phyloP scores from a whole-genome alignment of 352 stramenopile species.

The Globisporangium solare region DNA sequence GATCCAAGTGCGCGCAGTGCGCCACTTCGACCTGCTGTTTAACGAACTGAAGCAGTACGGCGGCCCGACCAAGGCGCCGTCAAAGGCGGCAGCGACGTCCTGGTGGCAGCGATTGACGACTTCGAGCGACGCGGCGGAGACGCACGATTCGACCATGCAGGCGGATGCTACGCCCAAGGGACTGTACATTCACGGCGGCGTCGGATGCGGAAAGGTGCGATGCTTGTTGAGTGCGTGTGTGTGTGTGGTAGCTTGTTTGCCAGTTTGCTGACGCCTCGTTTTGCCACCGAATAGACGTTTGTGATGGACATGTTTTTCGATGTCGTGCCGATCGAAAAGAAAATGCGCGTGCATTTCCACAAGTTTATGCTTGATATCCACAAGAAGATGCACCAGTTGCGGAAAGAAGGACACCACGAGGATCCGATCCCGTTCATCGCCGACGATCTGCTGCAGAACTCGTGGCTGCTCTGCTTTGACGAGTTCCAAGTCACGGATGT shows the following conservation, averaged over 20 bases:
- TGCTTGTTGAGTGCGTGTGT: no score
- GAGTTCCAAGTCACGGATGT: constrained; percentile 99
- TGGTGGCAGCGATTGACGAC: constrained; percentile 65
- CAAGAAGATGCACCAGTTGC: constrained; percentile 91
- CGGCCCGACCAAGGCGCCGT: constrained; percentile 20
- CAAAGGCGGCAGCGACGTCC: constrained; percentile 13
- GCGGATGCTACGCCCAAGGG: constrained; percentile 72
- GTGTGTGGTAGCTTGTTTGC: no score
- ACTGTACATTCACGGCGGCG: constrained; percentile 95
- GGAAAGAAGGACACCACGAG: constrained; percentile 77
- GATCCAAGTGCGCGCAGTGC: constrained; percentile 59
- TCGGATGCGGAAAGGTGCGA: constrained; percentile 91
- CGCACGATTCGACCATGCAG: constrained; percentile 6
- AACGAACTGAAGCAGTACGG: constrained; percentile 47
- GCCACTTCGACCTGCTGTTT: constrained; percentile 61
- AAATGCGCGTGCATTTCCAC: constrained; percentile 96
- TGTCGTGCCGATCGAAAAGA: constrained; percentile 59
- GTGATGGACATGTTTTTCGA: constrained; percentile 97
- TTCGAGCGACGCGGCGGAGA: constrained; percentile 7
- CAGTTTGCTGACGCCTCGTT: no score
- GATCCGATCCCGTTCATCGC: constrained; percentile 85
- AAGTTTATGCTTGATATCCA: constrained; percentile 98
- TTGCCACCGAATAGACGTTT: constrained; percentile 84
- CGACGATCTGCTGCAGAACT: constrained; percentile 78
- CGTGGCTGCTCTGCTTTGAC: constrained; percentile 96